A percentile compares a stretch with the other conserved stretches of the same genome.
Evolutionary conservation across 805 yeast genomes (phyloP).

Genomic region (Candida golubevii): DNA sequence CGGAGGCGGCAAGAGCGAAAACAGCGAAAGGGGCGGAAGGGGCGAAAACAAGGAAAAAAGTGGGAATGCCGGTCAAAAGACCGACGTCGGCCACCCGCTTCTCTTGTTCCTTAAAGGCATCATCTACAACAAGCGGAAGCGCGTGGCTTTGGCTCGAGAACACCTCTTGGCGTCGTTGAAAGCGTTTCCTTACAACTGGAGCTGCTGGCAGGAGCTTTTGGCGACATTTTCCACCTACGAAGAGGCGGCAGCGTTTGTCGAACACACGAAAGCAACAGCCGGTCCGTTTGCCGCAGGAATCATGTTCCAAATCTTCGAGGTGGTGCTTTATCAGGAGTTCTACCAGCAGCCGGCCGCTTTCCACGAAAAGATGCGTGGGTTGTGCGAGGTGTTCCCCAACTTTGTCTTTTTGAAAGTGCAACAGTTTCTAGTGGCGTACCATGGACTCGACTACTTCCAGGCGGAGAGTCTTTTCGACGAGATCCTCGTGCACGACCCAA

Average conservation of each 20-base stretch:
- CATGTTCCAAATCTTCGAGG: conserved; percentile 54
- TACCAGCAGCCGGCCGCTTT: conserved; percentile 56
- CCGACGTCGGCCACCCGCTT: conserved; percentile 42
- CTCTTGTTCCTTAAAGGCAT: conserved; percentile 71
- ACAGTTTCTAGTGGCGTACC: conserved; percentile 76
- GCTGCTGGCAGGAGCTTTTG: conserved; percentile 82
- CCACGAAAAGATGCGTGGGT: conserved; percentile 44
- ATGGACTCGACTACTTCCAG: conserved; percentile 76
- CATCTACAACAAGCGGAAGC: conserved; percentile 58
- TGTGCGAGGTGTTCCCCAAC: conserved; percentile 59
- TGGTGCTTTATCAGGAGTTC: conserved; percentile 71
- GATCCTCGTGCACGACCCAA: conserved; percentile 70
- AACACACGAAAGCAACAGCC: conserved; percentile 35
- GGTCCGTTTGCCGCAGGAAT: conserved; percentile 26
- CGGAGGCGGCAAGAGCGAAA: neutral
- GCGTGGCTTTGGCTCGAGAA: conserved; percentile 56
- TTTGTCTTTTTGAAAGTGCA: conserved; percentile 75
- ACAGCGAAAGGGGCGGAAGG: too few species aligned
- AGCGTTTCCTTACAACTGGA: conserved; percentile 84
- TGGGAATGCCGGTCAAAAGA: conserved; percentile 22
- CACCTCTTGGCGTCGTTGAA: conserved; percentile 57
- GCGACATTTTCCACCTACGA: conserved; percentile 57
- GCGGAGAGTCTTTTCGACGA: conserved; percentile 80
- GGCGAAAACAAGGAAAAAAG: neutral
- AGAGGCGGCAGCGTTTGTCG: conserved; percentile 46